Evolutionary conservation across 768 basidiomycete genomes (phyloP), one percentile per base, ranked within the genome.

Genomic region (Amylocystis lapponica): DNA sequence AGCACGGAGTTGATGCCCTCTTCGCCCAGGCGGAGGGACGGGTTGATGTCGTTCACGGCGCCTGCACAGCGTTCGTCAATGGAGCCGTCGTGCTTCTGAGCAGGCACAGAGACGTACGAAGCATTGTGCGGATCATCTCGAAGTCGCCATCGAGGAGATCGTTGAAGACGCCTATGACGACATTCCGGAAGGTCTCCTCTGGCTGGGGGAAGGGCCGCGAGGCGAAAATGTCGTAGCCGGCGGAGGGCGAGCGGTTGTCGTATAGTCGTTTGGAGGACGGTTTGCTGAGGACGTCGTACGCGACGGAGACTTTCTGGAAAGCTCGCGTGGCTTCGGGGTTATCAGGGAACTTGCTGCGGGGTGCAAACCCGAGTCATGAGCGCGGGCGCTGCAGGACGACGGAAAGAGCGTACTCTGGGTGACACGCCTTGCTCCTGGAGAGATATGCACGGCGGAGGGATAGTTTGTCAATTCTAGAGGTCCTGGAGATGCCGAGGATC

Each of bases 61-160:
- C 75, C 87, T 89, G 54, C 1, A 46, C 26, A 41, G 34, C 11
- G 14, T 19, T 1, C 22, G 17, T 27, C 13, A 20, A 29, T n/a
- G 42, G 21, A 39, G 43, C 7, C 14, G 14, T 25, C 5, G 23
- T 20, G 8, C 16, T 3, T 22, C n/a, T 16, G 23, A 20, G 32
- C 22, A 27, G 34, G 20, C 14, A 43, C 25, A 39, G 22, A 35
- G 8, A 69, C 83, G 39, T 12, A 86, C 86, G 78, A 20, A 92
- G 73, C 17, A 90, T 62, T 1, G 78, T 78, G 43, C 85, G 75
- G 56, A 91, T 81, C 59, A 89, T 78, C 58, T 91, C 86, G n/a
- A 92, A 66, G 62, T 92, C 89, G 5, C 89, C 90, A 42, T 90
- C 85, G 34, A 92, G 62, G 51, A 90, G 86, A 55, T 93, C 90